Percentiles rank a stretch among this genome's conserved stretches.
These are phyloP conservation scores for Cornus kousa DNA, from an alignment of 148 eudicot genomes.

Conservation along the genomic window DNA sequence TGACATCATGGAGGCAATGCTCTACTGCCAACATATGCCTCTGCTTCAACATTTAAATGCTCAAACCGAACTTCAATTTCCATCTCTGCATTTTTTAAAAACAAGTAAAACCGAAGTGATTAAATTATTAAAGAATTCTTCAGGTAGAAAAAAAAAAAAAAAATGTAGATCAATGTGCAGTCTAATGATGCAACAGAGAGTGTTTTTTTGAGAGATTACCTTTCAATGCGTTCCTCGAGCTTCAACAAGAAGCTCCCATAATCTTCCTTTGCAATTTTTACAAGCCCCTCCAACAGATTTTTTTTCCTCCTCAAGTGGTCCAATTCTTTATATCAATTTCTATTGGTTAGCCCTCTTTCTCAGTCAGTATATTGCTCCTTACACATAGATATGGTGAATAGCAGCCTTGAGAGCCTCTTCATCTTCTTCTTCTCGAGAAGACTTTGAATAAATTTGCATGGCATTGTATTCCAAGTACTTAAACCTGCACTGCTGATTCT, in stretches of 20 bases:
- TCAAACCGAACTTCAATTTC: too few relatives aligned
- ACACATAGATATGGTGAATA: constrained; percentile 39
- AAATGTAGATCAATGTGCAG: too few relatives aligned
- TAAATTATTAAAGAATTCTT: too few relatives aligned
- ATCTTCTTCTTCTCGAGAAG: constrained; percentile 35
- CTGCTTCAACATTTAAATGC: too few relatives aligned
- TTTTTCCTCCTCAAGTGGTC: constrained; percentile 27
- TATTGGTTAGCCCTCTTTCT: constrained; percentile 25
- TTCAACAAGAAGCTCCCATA: constrained; percentile 36
- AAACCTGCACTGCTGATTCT: too few relatives aligned
- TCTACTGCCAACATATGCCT: too few relatives aligned
- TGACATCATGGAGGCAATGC: too few relatives aligned
- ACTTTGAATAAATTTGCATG: background rate
- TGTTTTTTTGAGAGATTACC: constrained; percentile 19
- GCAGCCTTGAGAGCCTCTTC: constrained; percentile 60
- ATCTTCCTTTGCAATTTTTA: constrained; percentile 41
- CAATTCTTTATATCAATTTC: constrained; percentile 31
- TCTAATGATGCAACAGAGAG: too few relatives aligned
- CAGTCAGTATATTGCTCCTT: constrained; percentile 41
- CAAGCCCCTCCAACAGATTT: constrained; percentile 33
- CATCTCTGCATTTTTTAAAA: too few relatives aligned
- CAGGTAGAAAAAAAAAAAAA: too few relatives aligned
- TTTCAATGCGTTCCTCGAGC: constrained; percentile 28
- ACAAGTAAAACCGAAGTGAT: too few relatives aligned
- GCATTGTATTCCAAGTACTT: too few relatives aligned